These are phyloP conservation scores for Austropuccinia psidii DNA, from an alignment of 1,284 basidiomycete species.

Conservation along the genomic window DNA sequence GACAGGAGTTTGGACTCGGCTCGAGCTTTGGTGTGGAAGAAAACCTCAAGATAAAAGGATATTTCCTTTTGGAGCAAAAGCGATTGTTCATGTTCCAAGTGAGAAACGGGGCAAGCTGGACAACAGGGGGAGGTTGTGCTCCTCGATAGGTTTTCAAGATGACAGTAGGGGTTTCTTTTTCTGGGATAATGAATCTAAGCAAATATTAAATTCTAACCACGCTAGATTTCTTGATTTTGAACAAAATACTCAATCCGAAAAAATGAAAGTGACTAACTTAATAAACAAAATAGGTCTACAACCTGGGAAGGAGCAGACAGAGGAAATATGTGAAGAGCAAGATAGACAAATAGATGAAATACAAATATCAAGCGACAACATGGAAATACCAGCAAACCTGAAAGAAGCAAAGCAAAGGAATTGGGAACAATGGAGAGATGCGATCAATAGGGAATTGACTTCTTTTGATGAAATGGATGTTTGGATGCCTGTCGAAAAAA, in stretches of 20 bases:
- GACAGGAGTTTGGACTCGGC: not conserved
- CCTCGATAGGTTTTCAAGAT: not conserved
- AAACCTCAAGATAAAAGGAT: not conserved
- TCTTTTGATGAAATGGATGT: not conserved
- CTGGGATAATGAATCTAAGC: not conserved
- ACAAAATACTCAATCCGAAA: too few relatives aligned
- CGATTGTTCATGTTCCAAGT: not conserved
- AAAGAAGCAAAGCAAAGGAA: too few relatives aligned
- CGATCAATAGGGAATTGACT: not conserved
- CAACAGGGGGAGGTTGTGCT: not conserved
- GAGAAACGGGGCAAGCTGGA: not conserved
- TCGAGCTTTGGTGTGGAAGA: not conserved
- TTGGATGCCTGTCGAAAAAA: not conserved
- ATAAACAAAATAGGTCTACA: not conserved
- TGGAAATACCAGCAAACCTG: too few relatives aligned
- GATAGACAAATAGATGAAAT: not conserved
- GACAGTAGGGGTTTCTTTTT: not conserved
- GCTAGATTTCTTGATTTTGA: not conserved
- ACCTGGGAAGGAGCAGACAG: not conserved
- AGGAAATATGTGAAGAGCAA: not conserved
- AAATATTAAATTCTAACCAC: not conserved
- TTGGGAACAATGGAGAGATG: too few relatives aligned
- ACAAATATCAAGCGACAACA: too few relatives aligned
- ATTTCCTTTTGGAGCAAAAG: slow-evolving; percentile 1
- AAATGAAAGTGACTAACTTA: too few relatives aligned